phyloP scores from a whole-genome alignment of 345 rosid species.

The Populus simonii region DNA sequence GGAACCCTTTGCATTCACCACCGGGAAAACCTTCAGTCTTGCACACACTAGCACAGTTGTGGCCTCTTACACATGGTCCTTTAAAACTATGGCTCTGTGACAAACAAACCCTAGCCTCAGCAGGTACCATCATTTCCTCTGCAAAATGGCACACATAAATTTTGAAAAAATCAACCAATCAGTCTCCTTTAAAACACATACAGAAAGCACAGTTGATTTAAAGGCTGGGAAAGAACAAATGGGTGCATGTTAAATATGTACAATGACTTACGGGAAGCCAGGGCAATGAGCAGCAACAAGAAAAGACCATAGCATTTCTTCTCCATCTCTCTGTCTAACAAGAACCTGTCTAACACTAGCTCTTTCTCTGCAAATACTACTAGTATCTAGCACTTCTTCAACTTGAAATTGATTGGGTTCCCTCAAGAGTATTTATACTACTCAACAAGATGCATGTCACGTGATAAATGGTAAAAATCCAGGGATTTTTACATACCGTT shows the following conservation, averaged over 20 bases:
- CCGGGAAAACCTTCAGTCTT: conserved; percentile 37
- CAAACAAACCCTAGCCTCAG: conserved; percentile 34
- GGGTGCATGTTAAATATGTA: no score
- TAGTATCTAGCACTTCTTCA: no score
- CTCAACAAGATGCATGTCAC: no score
- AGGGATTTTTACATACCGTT: no score
- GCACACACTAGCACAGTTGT: conserved; percentile 40
- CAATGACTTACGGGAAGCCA: conserved; percentile 26
- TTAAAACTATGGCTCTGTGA: conserved; percentile 33
- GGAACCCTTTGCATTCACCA: conserved; percentile 34
- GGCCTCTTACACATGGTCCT: conserved; percentile 19
- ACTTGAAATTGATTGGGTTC: no score
- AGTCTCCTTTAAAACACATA: neutral
- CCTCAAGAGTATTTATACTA: no score
- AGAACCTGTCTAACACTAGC: neutral
- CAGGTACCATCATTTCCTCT: conserved; percentile 24
- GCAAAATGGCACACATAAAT: neutral
- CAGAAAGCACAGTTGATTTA: neutral
- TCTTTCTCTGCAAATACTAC: neutral
- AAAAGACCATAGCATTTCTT: conserved; percentile 19
- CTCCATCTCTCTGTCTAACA: neutral
- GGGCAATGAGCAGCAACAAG: conserved; percentile 27
- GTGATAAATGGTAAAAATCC: no score
- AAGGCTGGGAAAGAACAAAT: no score
- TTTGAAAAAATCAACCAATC: neutral